Conservation (phyloP, 2,329 filamentous ascomycete genomes). For the Hypocrella siamensis region DNA sequence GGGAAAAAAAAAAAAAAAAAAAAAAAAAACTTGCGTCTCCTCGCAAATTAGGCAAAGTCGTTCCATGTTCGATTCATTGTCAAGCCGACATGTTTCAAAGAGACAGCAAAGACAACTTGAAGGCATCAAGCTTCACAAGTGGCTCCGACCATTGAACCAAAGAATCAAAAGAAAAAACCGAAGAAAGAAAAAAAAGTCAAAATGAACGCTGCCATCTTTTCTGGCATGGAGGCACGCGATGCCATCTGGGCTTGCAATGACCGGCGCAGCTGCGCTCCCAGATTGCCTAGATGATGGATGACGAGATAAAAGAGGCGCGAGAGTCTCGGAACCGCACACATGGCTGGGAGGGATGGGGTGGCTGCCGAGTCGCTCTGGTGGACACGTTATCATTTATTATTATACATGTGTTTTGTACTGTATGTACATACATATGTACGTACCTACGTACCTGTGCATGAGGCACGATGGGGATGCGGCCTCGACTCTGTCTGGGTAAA, state of each 20-base stretch:
- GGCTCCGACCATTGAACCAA: too few relatives aligned
- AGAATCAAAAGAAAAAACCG: too few relatives aligned
- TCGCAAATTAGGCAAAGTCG: not conserved
- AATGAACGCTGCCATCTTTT: too few relatives aligned
- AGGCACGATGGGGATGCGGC: too few relatives aligned
- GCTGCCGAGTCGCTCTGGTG: not conserved
- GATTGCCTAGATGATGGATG: not conserved
- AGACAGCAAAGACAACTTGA: not conserved
- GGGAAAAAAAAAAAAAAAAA: not conserved
- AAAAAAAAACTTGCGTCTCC: not conserved
- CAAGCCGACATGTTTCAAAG: not conserved
- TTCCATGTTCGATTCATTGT: not conserved
- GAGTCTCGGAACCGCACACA: too few relatives aligned
- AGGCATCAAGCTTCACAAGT: not conserved
- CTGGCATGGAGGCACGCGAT: too few relatives aligned
- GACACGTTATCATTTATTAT: not conserved
- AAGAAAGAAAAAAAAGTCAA: too few relatives aligned
- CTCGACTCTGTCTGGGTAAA: too few relatives aligned
- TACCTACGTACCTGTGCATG: too few relatives aligned
- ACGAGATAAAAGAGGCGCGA: not conserved
- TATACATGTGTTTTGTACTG: not conserved
- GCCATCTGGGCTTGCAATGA: not conserved
- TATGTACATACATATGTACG: not conserved
- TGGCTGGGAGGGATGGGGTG: not conserved
- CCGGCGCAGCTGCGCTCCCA: not conserved